These are phyloP conservation scores for Eucalyptus tenuipes DNA, from an alignment of 345 rosid genomes.

Conservation along the genomic window DNA sequence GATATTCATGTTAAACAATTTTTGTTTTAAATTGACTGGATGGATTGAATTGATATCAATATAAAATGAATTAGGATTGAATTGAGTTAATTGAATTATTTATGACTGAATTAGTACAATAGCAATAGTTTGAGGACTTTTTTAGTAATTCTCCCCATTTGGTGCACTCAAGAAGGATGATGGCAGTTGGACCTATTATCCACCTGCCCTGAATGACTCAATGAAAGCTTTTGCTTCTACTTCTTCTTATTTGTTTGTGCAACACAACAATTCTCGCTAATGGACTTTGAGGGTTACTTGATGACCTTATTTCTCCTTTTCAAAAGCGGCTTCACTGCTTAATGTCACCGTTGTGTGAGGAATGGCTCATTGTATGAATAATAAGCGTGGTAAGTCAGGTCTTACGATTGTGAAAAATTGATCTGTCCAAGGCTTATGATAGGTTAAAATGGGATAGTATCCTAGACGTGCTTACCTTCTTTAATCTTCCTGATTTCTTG, in stretches of 20 bases:
- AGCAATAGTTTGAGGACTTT: fast-evolving
- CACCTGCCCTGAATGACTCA: not conserved
- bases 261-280: not conserved
- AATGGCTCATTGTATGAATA: not conserved
- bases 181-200: fast-evolving
- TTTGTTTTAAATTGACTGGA: fast-evolving
- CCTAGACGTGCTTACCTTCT: not conserved
- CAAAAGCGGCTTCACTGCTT: not conserved
- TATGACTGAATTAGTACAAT: no score
- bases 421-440: not conserved
- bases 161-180: not conserved
- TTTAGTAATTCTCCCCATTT: no score
- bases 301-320: not conserved
- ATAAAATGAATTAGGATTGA: no score
- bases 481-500: not conserved
- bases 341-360: not conserved
- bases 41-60: fast-evolving
- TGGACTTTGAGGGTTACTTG: not conserved
- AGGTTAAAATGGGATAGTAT: not conserved
- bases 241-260: not conserved
- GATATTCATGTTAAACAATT: fast-evolving
- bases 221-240: not conserved
- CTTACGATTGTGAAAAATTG: not conserved
- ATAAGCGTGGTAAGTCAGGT: not conserved
- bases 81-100: no score